Evolutionary conservation across 2,329 filamentous ascomycete genomes (phyloP).

Genomic region (Septoria petroselini): DNA sequence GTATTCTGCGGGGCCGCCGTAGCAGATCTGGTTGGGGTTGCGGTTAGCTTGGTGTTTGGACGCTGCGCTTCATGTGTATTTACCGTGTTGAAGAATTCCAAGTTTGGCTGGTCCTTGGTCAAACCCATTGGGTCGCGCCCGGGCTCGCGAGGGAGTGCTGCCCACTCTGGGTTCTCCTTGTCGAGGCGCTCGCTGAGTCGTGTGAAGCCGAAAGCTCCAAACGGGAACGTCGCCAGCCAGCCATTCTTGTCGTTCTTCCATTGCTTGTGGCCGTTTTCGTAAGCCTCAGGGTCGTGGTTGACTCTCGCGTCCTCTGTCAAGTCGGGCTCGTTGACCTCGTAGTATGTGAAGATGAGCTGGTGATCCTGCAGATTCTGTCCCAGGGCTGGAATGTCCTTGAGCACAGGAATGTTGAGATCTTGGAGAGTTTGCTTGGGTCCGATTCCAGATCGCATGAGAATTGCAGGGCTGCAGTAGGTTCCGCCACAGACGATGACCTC

Average conservation of each 20-base stretch:
- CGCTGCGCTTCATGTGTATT: background rate
- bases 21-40: conserved; percentile 46
- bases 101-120: conserved; percentile 54
- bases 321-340: conserved; percentile 53
- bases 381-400: conserved; percentile 51
- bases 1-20: conserved; percentile 59
- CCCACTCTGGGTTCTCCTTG: conserved; percentile 55
- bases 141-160: conserved; percentile 41
- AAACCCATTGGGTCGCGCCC: conserved; percentile 64
- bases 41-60: too few relatives aligned
- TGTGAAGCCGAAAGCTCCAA: conserved; percentile 60
- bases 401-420: conserved; percentile 46
- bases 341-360: conserved; percentile 55
- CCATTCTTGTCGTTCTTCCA: conserved; percentile 60
- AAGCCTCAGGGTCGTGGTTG: conserved; percentile 52
- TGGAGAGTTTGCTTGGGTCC: conserved; percentile 45
- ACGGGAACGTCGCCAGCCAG: conserved; percentile 60
- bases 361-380: conserved; percentile 45
- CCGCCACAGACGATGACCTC: conserved; percentile 44
- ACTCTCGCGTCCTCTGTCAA: conserved; percentile 58
- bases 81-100: conserved; percentile 59
- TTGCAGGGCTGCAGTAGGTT: conserved; percentile 51
- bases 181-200: conserved; percentile 59
- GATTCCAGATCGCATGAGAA: conserved; percentile 56
- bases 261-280: conserved; percentile 51